Conservation (phyloP, 805 yeast species). For the Zygosaccharomyces siamensis region DNA sequence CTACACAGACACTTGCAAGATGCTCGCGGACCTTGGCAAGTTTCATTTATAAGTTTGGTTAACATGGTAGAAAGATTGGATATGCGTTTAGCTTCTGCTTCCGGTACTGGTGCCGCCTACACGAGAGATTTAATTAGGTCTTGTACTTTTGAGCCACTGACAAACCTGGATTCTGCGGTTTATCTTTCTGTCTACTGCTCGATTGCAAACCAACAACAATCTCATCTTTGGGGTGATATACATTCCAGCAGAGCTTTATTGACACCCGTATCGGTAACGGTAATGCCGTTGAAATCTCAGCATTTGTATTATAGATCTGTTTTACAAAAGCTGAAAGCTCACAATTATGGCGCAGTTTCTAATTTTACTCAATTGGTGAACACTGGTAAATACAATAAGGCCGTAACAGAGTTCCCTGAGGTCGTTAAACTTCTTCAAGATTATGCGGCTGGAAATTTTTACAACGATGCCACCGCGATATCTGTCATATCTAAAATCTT, state of each 20-base stretch:
- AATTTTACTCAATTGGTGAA: conserved; percentile 27
- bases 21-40: conserved; percentile 37
- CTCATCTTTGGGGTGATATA: conserved; percentile 42
- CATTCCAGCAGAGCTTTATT: conserved; percentile 32
- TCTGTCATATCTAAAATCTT: conserved; percentile 44
- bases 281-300: conserved; percentile 39
- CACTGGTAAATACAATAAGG: conserved; percentile 4
- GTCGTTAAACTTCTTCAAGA: conserved; percentile 47
- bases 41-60: conserved; percentile 38
- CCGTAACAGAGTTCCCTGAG: conserved; percentile 28
- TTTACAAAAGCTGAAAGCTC: conserved; percentile 25
- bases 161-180: conserved; percentile 23
- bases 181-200: conserved; percentile 47
- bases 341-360: conserved; percentile 19
- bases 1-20: conserved; percentile 45
- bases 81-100: conserved; percentile 21
- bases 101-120: conserved; percentile 1
- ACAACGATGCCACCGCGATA: conserved; percentile 44
- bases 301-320: conserved; percentile 36
- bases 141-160: neutral
- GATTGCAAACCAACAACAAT: conserved; percentile 43
- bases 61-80: conserved; percentile 35
- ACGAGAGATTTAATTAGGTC: conserved; percentile 3
- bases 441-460: conserved; percentile 49
- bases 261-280: conserved; percentile 42